Evolutionary conservation across 2,329 filamentous ascomycete species (phyloP).

Genomic region (Apiospora rasikravindrae): DNA sequence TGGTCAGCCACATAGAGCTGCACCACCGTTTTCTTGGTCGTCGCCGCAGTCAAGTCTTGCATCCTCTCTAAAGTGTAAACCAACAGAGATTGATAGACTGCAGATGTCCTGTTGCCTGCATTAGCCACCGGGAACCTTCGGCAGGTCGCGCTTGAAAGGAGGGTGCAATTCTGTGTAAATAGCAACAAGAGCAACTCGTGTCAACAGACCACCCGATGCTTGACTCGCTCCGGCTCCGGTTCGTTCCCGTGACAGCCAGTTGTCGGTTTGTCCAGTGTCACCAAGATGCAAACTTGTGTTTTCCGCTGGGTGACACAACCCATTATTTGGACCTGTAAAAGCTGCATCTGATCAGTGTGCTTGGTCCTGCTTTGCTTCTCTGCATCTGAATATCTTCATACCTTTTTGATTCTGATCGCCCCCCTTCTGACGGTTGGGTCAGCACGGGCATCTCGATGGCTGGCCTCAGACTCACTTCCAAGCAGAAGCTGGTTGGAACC

Average conservation of each 20-base stretch:
- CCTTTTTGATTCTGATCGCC: neutral
- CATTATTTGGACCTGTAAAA: neutral
- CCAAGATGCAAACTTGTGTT: neutral
- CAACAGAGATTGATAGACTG: neutral
- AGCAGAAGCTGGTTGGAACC: constrained; percentile 52
- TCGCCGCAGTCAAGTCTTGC: neutral
- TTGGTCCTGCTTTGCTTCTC: neutral
- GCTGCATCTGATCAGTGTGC: neutral
- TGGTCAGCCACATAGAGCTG: neutral
- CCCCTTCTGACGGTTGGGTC: neutral
- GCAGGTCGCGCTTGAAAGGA: neutral
- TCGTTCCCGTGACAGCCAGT: neutral
- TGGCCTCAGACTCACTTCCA: constrained; percentile 42
- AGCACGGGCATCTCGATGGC: constrained; percentile 37
- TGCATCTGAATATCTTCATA: neutral
- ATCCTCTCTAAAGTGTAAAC: neutral
- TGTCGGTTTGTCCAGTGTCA: neutral
- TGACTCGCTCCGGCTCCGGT: neutral
- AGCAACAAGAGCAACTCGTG: neutral
- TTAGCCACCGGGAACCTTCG: neutral
- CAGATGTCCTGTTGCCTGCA: neutral
- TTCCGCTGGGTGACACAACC: neutral
- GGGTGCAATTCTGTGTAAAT: neutral
- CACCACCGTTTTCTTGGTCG: neutral
- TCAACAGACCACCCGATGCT: neutral